Conservation (phyloP, 352 stramenopile genomes). For the Phytophthora pistaciae region DNA sequence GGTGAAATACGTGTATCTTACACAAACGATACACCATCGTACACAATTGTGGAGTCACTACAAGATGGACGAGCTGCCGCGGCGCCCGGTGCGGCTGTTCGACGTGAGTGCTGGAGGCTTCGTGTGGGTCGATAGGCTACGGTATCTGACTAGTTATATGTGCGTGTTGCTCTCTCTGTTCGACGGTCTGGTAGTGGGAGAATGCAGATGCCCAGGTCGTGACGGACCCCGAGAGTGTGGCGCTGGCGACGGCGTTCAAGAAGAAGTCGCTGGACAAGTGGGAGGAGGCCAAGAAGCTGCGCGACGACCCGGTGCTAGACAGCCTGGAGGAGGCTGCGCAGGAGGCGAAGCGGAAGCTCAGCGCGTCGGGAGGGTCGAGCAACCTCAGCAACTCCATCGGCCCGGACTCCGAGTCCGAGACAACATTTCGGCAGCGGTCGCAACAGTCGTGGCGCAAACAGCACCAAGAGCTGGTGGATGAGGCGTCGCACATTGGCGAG, state of each 20-base stretch:
- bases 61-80: conserved; percentile 19
- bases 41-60: background rate
- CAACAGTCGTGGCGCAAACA: conserved; percentile 74
- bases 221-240: conserved; percentile 44
- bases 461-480: conserved; percentile 45
- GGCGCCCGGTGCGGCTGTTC: conserved; percentile 35
- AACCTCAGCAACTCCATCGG: conserved; percentile 19
- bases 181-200: conserved; percentile 16
- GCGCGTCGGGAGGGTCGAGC: conserved; percentile 10
- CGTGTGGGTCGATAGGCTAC: background rate
- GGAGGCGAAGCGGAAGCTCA: conserved; percentile 32
- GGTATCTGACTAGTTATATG: conserved; percentile 1
- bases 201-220: conserved; percentile 19
- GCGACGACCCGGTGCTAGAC: conserved; percentile 52
- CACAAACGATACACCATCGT: background rate
- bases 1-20: background rate
- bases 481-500: conserved; percentile 39
- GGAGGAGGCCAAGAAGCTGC: conserved; percentile 54
- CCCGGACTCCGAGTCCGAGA: conserved; percentile 8
- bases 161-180: conserved; percentile 4
- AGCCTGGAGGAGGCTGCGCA: conserved; percentile 39
- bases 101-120: conserved; percentile 20
- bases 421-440: conserved; percentile 62
- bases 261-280: conserved; percentile 52
- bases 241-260: conserved; percentile 55